These are phyloP conservation scores for Fennellomyces sp. DNA, from an alignment of 371 early-diverging fungal genomes.

Conservation along the genomic window DNA sequence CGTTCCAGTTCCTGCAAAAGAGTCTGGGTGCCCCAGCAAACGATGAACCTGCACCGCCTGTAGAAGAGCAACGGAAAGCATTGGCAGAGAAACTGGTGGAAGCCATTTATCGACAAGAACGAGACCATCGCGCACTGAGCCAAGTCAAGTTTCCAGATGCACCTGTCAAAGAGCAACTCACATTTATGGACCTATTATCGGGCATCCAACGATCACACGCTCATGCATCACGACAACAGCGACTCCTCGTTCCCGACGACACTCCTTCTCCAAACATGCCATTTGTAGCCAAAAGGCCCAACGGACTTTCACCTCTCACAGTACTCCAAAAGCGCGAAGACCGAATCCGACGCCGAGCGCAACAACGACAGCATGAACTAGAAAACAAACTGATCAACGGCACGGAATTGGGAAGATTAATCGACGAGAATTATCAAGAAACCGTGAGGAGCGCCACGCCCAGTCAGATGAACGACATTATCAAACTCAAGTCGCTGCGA, in stretches of 20 bases:
- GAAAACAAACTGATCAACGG: slow-evolving; percentile 33
- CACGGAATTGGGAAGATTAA: slow-evolving; percentile 37
- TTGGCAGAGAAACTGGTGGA: slow-evolving; percentile 44
- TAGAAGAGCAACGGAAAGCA: slow-evolving; percentile 30
- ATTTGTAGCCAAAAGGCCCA: slow-evolving; percentile 53
- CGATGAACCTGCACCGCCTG: slow-evolving; percentile 13
- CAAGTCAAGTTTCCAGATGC: slow-evolving; percentile 12
- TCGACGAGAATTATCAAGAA: slow-evolving; percentile 39
- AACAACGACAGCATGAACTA: slow-evolving; percentile 65
- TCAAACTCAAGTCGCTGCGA: slow-evolving; percentile 85
- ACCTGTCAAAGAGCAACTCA: slow-evolving; percentile 16
- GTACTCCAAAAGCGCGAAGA: slow-evolving; percentile 72
- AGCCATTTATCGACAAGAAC: slow-evolving; percentile 39
- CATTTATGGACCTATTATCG: slow-evolving; percentile 27
- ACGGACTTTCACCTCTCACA: slow-evolving; percentile 72
- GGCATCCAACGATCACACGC: slow-evolving; percentile 40
- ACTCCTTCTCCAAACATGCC: background rate
- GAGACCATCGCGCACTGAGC: slow-evolving; percentile 26
- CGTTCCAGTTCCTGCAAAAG: slow-evolving; percentile 7
- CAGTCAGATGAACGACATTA: slow-evolving; percentile 68
- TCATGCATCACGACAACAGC: slow-evolving; percentile 69
- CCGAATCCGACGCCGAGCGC: slow-evolving; percentile 56
- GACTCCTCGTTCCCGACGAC: slow-evolving; percentile 63
- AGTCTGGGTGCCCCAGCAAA: slow-evolving; percentile 1
- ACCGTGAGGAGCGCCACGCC: slow-evolving; percentile 35